Evolutionary conservation across 2,329 filamentous ascomycete genomes (phyloP), one percentile per base, ranked within the genome.

Genomic region (Penicillium sumatraense): DNA sequence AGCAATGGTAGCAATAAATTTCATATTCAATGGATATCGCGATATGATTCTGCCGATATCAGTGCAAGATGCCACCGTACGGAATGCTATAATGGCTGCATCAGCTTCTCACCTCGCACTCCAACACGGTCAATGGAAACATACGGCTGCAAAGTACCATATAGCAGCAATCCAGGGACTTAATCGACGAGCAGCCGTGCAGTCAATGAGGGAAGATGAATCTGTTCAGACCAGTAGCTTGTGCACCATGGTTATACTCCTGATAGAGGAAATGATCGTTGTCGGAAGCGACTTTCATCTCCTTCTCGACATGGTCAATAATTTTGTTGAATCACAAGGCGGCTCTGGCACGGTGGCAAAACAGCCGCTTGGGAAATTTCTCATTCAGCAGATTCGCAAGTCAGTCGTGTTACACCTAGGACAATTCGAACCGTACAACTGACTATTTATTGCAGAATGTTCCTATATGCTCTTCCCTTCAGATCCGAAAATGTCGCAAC

Each of bases 341-440:
- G 59, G 59, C 1, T 38, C 50, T 6, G 24, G 20, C 4, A 31
- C 18, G 2, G 45, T 62, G 38, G 57, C 53, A 20, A 21, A 48
- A n/a, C 41, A 38, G 7, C 54, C 51, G 2, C 11, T 60, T 8
- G 50, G 51, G 14, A 47, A 11, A 53, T 40, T 61, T 53, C 42
- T 61, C 21, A 46, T 59, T 33, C 58, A 57, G 9, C 56, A 61
- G 33, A 54, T 58, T 26, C 53, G 49, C 27, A 61, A 61, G 58
- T 61, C 20, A 26, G 56, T 58, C 2, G 20, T 31, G 53, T 58
- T 2, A 14, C 3, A 40, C 7, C 14, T 13, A 23, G 36, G 5
- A n/a, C 18, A 11, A 2, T 16, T 23, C 2, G 20, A 40, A 13
- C 14, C 21, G 21, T 35, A 6, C 8, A 24, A 20, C 24, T 36